Evolutionary conservation across 306 rosid genomes (phyloP).

Genomic region (Carpinus fangiana): DNA sequence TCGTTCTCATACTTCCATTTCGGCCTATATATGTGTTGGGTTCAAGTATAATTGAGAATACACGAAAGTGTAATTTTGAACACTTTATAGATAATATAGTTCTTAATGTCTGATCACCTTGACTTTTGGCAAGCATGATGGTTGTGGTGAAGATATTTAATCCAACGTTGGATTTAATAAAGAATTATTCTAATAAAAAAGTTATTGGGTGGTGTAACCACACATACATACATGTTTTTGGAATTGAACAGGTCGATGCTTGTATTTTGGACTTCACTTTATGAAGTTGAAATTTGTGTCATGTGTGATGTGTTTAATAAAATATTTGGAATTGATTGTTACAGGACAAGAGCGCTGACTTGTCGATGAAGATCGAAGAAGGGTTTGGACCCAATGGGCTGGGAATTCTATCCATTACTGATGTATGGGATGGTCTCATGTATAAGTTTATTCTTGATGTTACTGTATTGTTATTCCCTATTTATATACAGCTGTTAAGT

Average conservation of each 20-base stretch:
- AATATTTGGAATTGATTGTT: conserved; percentile 18
- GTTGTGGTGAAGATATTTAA: too few relatives aligned
- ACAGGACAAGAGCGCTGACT: conserved; percentile 68
- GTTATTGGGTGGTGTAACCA: neutral
- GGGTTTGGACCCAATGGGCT: conserved; percentile 81
- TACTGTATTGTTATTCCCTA: neutral
- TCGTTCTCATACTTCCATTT: neutral
- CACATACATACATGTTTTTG: neutral
- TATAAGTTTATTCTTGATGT: conserved; percentile 10
- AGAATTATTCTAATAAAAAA: neutral
- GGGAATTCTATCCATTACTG: conserved; percentile 71
- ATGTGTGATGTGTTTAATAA: conserved; percentile 1
- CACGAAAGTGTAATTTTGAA: too few relatives aligned
- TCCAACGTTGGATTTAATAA: neutral
- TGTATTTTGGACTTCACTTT: neutral
- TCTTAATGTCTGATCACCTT: neutral
- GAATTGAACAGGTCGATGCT: neutral
- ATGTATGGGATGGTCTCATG: conserved; percentile 45
- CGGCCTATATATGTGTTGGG: neutral
- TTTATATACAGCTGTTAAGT: neutral
- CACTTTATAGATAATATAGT: neutral
- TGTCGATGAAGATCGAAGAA: conserved; percentile 75
- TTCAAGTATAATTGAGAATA: neutral
- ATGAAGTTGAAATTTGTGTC: neutral
- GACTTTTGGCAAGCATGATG: neutral